Percentiles rank a stretch among this genome's conserved stretches.
Conservation (phyloP, 2,329 filamentous ascomycete genomes). For the Ceratocystiopsis minuta region DNA sequence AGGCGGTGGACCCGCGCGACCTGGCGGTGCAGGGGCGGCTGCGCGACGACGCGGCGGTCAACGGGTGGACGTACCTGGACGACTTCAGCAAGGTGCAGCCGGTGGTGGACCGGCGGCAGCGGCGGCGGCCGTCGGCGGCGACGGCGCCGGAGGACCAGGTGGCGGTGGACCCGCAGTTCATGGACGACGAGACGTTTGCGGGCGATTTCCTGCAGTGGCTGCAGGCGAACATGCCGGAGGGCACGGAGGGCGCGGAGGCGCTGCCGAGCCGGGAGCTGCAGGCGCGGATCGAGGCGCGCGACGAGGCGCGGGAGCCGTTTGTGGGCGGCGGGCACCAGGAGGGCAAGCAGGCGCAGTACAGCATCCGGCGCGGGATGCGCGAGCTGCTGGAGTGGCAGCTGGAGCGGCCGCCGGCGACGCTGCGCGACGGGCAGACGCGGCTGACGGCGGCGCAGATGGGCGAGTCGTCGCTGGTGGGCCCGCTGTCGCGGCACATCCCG, state of each 20-base stretch:
- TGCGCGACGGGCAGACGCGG: constrained; percentile 21
- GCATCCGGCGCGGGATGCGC: constrained; percentile 10
- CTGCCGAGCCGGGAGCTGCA: constrained; percentile 15
- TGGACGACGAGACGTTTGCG: constrained; percentile 41
- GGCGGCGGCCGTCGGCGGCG: constrained; percentile 7
- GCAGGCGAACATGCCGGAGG: constrained; percentile 16
- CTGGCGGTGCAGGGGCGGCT: constrained; percentile 54
- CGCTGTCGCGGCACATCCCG: constrained; percentile 16
- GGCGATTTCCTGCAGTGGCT: constrained; percentile 35
- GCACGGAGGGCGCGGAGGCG: constrained; percentile 13
- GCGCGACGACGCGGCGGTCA: constrained; percentile 43
- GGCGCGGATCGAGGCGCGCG: constrained; percentile 18
- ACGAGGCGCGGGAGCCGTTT: constrained; percentile 19
- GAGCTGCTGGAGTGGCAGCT: not conserved
- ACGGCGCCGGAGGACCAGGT: constrained; percentile 22
- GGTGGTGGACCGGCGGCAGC: constrained; percentile 52
- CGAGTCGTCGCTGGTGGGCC: not conserved
- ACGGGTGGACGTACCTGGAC: constrained; percentile 45
- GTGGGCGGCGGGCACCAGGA: constrained; percentile 9
- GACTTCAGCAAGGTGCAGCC: constrained; percentile 65
- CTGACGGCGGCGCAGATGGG: constrained; percentile 29
- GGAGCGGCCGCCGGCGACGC: not conserved
- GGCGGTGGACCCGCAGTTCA: constrained; percentile 29
- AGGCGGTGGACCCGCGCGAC: constrained; percentile 56
- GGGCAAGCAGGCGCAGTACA: too few relatives aligned